Base-by-base conservation (phyloP, 2,329 filamentous ascomycete species). In the Sporothrix pseudoabietina region DNA sequence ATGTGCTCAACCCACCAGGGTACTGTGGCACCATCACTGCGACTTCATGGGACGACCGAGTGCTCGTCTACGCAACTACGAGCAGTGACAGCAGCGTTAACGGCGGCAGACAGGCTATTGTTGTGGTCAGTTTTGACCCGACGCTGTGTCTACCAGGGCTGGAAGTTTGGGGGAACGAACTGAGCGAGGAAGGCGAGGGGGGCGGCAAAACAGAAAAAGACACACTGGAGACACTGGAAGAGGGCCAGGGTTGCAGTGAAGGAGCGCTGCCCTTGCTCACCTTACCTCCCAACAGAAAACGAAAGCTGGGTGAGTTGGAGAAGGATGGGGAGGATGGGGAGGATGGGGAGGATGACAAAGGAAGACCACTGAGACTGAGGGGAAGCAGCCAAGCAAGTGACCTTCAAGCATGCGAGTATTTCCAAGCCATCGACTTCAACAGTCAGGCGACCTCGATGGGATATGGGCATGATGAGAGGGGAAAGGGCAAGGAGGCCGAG, bases 81-180 rank as follows among this genome's bases (percentile, higher is more conserved):
- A 75, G 74, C 4, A 57, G 61, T 10, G 70, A 75, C 3, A 74
- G 77, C 26, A 79, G 77, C 44, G 49, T 47, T 32, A 10, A 19
- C 8, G 74, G 76, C 32, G 77, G 79, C 1, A 14, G 47, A 14
- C 65, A 49, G 30, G 81, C 82, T 0, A 74, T 86, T 14, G 80
- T 85, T 0, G 81, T 85, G 59, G 74, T 86, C 2, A 81, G 80
- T 5, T 86, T 84, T 74, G 84, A 85, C 75, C 82, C 84, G 1
- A 71, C 68, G 16, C 57, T 74, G 12, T 49, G 68, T 22, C 44
- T 74, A 14, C 59, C 71, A 4, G 71, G 73, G 0, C 74, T 73
- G 22, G 54, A 57, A 5, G 19, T 19, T 4, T 78, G 65, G 57
- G 71, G 52, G 49, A 52, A 32, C 39, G 47, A 35, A 10, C 39